Percentiles rank a stretch among this genome's conserved stretches.
Evolutionary conservation across 345 rosid genomes (phyloP).

Genomic region (Psidium guajava): DNA sequence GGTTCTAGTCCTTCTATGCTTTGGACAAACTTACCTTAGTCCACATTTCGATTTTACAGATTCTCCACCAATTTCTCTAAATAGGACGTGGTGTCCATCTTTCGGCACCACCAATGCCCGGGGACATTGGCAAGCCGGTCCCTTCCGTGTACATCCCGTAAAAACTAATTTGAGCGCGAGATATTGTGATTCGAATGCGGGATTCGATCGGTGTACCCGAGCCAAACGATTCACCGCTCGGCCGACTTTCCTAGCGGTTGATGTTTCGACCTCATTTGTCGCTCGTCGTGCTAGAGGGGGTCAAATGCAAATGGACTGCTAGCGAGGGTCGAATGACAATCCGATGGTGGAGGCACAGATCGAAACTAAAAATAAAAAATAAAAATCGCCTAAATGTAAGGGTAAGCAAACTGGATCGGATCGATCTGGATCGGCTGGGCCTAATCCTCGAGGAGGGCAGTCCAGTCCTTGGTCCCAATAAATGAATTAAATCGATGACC

Average conservation of each 20-base stretch:
- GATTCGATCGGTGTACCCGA: neutral
- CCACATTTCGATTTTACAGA: neutral
- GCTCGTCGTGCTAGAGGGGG: neutral
- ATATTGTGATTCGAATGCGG: neutral
- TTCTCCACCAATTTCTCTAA: neutral
- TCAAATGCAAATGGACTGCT: neutral
- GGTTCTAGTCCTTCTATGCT: neutral
- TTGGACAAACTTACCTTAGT: neutral
- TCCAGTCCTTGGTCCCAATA: no score
- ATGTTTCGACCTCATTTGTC: neutral
- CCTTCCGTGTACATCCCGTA: neutral
- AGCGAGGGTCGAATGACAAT: neutral
- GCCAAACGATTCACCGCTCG: neutral
- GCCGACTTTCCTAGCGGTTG: neutral
- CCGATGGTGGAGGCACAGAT: neutral
- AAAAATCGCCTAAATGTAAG: neutral
- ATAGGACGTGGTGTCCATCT: neutral
- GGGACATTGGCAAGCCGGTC: neutral
- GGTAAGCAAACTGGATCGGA: no score
- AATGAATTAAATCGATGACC: no score
- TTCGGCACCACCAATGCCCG: neutral
- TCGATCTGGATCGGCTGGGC: no score
- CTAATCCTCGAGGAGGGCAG: no score
- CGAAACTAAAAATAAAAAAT: neutral
- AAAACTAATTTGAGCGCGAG: neutral